Base-by-base conservation (phyloP, 768 basidiomycete genomes). In the Tylopilus sp. region DNA sequence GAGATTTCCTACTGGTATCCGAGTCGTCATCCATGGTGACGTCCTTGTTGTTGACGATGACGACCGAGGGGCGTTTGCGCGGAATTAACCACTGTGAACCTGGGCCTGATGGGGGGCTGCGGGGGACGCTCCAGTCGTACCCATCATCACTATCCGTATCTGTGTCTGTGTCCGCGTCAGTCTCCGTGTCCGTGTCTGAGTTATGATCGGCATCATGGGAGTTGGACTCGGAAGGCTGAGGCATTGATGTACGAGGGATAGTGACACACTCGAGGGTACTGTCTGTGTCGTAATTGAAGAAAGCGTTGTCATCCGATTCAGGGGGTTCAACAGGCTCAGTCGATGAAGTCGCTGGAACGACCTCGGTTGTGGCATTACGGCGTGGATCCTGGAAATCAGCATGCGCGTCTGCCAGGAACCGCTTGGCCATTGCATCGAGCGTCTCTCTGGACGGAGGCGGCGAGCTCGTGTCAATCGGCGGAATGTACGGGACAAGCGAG, bases 281-380 rank as follows among this genome's bases (percentile, higher is more conserved):
- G 37, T 69, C 64, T 6, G 56, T 51, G 26, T 60, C 63, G 46
- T 67, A 63, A 33, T 61, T 57, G 33, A 58, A 61, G 19, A 59
- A 50, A n/a, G 54, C 48, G 30, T 22, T 41, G 36, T 62, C 59
- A 29, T 61, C 57, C 5, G 45, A 44, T 6, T 21, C 36, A 3
- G 8, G 13, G 5, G 36, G 41, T n/a, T 34, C 46, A 4, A 43
- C 1, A 0, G 34, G 19, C n/a, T 21, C 31, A 9, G 29, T 22
- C 7, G 45, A 21, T 6, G 36, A 16, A 17, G 45, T 38, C 7
- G 45, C 13, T 6, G 36, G 16, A 17, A 44, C 36, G 43, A 9
- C 24, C 10, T 46, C 45, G 30, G 14, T 45, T 42, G 42, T 45
- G 25, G 53, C 5, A 36, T 44, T 45, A 21, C 16, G 31, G 22